Conservation (phyloP, 306 rosid species). For the Quercus dentata region DNA sequence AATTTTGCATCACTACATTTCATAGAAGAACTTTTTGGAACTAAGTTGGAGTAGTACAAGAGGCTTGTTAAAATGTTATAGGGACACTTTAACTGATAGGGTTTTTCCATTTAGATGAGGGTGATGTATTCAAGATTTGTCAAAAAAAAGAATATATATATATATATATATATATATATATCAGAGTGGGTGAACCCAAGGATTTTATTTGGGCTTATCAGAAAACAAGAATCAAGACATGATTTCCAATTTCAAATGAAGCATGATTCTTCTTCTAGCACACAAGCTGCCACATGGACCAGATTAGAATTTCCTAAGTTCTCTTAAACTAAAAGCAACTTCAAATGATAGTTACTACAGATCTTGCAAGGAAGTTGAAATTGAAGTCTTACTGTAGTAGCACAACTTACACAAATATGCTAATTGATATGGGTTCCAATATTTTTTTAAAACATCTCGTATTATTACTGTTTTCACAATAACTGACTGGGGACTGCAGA, state of each 20-base stretch:
- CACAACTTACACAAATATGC: not conserved
- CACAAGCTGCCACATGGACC: no score
- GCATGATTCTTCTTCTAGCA: no score
- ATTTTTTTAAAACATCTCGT: not conserved
- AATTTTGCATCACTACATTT: not conserved
- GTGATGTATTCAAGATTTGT: not conserved
- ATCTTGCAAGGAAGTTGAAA: not conserved
- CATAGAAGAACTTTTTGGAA: not conserved
- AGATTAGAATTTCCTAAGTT: not conserved
- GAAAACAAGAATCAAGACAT: not conserved
- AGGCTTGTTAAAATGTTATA: not conserved
- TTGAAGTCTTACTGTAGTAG: not conserved
- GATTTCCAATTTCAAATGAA: no score
- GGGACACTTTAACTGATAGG: not conserved
- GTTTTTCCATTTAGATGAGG: not conserved
- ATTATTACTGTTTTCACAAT: not conserved
- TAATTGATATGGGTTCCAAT: not conserved
- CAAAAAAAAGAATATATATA: not conserved
- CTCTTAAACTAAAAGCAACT: not conserved
- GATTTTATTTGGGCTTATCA: not conserved
- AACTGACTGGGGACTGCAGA: not conserved
- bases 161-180: no score
- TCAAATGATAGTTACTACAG: not conserved
- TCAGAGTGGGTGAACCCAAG: not conserved
- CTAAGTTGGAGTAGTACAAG: not conserved